Evolutionary conservation across 768 basidiomycete species (phyloP).

Genomic region (Sistotremastrum niveocremeum): DNA sequence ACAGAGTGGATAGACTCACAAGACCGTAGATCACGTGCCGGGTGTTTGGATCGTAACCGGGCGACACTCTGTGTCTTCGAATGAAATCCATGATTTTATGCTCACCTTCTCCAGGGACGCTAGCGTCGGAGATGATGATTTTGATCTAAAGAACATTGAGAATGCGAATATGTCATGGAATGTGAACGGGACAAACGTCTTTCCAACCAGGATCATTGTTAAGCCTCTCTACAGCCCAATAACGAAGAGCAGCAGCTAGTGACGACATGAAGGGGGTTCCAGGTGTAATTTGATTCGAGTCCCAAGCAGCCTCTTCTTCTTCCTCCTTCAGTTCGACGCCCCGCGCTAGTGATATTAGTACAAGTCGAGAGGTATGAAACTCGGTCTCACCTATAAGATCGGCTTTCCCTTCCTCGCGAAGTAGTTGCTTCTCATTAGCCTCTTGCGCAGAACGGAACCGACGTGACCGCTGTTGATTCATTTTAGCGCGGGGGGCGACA

Average conservation of each 20-base stretch:
- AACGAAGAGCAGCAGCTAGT: constrained; percentile 74
- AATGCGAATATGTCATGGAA: background rate
- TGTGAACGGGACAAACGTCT: constrained; percentile 37
- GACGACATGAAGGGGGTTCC: constrained; percentile 98
- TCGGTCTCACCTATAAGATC: too few relatives aligned
- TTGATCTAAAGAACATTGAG: constrained; percentile 44
- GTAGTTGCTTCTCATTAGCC: constrained; percentile 86
- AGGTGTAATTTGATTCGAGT: constrained; percentile 97
- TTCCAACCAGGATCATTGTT: constrained; percentile 96
- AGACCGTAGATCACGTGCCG: constrained; percentile 95
- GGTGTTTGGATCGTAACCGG: constrained; percentile 90
- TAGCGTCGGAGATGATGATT: constrained; percentile 93
- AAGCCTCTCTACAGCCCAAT: constrained; percentile 94
- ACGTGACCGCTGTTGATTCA: constrained; percentile 98
- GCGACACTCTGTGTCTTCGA: constrained; percentile 73
- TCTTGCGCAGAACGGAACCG: constrained; percentile 94
- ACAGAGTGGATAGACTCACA: constrained; percentile 30
- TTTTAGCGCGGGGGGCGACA: constrained; percentile 95
- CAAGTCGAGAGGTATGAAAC: too few relatives aligned
- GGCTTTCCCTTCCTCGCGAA: constrained; percentile 47
- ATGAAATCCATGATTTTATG: constrained; percentile 99
- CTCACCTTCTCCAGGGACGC: constrained; percentile 97
- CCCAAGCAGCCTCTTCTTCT: constrained; percentile 80
- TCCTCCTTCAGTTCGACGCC: constrained; percentile 42
- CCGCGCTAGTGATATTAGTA: constrained; percentile 23